Percentiles rank a stretch among this genome's conserved stretches.
Conservation (phyloP, 106 monocot genomes). For the Chionographis japonica region DNA sequence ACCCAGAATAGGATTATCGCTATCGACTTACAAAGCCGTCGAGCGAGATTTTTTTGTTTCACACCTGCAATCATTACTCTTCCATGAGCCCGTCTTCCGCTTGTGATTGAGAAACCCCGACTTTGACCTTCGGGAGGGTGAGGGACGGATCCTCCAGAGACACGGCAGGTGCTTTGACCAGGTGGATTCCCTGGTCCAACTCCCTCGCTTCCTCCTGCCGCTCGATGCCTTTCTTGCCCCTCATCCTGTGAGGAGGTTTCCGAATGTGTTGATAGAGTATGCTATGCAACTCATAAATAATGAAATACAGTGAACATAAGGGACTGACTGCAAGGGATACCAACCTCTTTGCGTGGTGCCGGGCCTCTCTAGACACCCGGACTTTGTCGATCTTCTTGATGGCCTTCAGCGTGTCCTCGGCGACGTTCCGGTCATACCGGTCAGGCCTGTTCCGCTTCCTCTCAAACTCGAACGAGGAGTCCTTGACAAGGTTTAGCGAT, state of each 20-base stretch:
- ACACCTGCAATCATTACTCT: slow-evolving; percentile 9
- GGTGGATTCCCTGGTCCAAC: slow-evolving; percentile 37
- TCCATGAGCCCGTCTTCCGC: slow-evolving; percentile 23
- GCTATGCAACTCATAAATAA: no score
- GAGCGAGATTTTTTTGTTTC: no score
- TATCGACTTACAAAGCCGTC: no score
- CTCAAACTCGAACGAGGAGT: slow-evolving; percentile 59
- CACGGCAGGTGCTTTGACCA: slow-evolving; percentile 32
- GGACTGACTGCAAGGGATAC: not conserved
- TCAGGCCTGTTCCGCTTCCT: slow-evolving; percentile 54
- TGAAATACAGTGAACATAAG: no score
- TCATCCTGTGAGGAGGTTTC: slow-evolving; percentile 14
- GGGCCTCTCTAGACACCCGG: slow-evolving; percentile 26
- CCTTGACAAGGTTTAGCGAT: slow-evolving; percentile 15
- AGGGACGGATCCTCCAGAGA: slow-evolving; percentile 23
- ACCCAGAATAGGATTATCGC: no score
- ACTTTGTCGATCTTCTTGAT: slow-evolving; percentile 52
- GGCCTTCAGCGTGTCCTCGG: slow-evolving; percentile 40
- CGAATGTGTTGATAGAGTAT: not conserved
- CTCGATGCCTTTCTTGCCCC: slow-evolving; percentile 26
- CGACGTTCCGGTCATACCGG: slow-evolving; percentile 50
- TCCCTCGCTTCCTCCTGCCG: slow-evolving; percentile 26
- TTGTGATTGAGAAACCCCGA: slow-evolving; percentile 23
- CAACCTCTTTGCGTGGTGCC: slow-evolving; percentile 34
- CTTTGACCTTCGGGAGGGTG: slow-evolving; percentile 36